Conservation (phyloP, 108 stramenopile genomes). For the Ochromonas danica region DNA sequence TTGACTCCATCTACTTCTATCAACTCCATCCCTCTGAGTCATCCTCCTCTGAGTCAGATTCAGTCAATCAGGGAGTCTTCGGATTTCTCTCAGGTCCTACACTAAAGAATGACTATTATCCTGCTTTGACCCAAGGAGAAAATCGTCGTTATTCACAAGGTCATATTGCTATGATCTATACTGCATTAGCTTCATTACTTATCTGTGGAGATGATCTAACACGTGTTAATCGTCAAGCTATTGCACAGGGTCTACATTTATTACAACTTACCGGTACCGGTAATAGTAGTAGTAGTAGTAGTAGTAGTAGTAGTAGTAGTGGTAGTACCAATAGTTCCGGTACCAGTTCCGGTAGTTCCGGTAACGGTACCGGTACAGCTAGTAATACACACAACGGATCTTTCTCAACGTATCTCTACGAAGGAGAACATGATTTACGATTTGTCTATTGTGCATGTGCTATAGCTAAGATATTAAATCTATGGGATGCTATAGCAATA, state of each 20-base stretch:
- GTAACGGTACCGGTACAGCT: too few relatives aligned
- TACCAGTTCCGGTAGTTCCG: too few relatives aligned
- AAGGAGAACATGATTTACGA: constrained; percentile 71
- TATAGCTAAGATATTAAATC: constrained; percentile 48
- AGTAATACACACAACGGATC: too few relatives aligned
- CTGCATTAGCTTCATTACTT: constrained; percentile 2
- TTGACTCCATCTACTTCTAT: constrained; percentile 24
- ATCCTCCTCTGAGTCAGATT: neutral
- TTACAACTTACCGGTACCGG: too few relatives aligned
- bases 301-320: too few relatives aligned
- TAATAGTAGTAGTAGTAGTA: too few relatives aligned
- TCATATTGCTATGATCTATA: constrained; percentile 29
- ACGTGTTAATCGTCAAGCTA: neutral
- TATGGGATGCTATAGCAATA: constrained; percentile 39
- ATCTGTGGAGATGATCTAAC: constrained; percentile 13
- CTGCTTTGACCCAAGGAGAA: neutral
- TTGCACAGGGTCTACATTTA: neutral
- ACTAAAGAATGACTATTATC: neutral
- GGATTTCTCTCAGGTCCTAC: neutral
- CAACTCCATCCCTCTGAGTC: neutral
- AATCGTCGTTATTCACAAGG: neutral
- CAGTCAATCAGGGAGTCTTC: neutral
- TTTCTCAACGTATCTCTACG: neutral
- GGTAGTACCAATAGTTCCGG: too few relatives aligned
- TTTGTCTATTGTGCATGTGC: constrained; percentile 80